These are phyloP conservation scores for Cercospora nicotianae DNA, from an alignment of 2,329 filamentous ascomycete genomes.

Conservation along the genomic window DNA sequence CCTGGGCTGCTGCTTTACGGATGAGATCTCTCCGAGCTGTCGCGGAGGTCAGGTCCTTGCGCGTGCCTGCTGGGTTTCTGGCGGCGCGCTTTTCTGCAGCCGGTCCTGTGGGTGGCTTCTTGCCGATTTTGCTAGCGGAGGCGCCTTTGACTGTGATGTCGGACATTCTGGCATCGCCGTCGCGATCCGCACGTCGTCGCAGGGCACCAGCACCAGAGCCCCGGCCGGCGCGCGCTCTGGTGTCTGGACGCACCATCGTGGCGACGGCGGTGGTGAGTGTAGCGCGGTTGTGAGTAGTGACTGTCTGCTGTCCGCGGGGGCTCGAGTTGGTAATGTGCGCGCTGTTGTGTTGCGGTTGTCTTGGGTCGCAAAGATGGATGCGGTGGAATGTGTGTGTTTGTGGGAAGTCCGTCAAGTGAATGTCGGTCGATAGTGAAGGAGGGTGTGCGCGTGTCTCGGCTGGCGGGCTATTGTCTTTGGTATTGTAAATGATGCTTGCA, in stretches of 20 bases:
- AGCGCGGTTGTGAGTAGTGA: not conserved
- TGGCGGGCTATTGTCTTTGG: not conserved
- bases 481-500: conserved; percentile 3
- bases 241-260: conserved; percentile 17
- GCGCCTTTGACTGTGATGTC: conserved; percentile 41
- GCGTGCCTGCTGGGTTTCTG: conserved; percentile 22
- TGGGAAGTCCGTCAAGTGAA: not conserved
- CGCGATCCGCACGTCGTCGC: conserved; percentile 49
- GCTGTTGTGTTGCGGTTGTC: not conserved
- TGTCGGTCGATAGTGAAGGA: not conserved
- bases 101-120: conserved; percentile 26
- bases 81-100: conserved; percentile 23
- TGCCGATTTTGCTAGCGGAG: conserved; percentile 30
- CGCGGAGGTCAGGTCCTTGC: conserved; percentile 24
- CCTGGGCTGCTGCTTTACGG: conserved; percentile 33
- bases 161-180: conserved; percentile 63
- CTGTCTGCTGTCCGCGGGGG: not conserved
- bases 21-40: conserved; percentile 36
- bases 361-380: not conserved
- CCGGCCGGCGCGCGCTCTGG: conserved; percentile 8
- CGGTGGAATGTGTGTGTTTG: not conserved
- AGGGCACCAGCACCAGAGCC: conserved; percentile 9
- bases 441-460: not conserved
- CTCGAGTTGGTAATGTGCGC: not conserved
- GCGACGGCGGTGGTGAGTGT: not conserved